Percentiles rank a stretch among this genome's conserved stretches.
phyloP scores from a whole-genome alignment of 1,139 yeast genomes.

The Taphrina pruni region DNA sequence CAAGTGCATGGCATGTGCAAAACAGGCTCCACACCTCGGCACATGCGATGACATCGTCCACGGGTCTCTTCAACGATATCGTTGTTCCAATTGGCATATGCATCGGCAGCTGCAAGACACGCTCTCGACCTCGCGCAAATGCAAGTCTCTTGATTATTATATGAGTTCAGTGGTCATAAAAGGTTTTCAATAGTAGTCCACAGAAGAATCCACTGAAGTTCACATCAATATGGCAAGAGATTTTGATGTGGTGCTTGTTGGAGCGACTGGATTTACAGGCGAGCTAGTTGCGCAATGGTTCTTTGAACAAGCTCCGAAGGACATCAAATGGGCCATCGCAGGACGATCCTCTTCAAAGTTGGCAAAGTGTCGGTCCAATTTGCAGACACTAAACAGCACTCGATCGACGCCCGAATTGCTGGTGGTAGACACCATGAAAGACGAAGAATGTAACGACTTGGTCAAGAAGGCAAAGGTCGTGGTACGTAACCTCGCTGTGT shows the following conservation, averaged over 20 bases:
- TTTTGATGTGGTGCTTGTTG: slow-evolving; percentile 19
- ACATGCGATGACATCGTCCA: no score
- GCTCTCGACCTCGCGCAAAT: no score
- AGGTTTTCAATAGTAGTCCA: no score
- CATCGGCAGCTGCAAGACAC: no score
- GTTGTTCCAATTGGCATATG: no score
- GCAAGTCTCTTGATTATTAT: no score
- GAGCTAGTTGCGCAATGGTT: slow-evolving; percentile 18
- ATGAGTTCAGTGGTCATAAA: no score
- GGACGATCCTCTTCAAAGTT: slow-evolving; percentile 20
- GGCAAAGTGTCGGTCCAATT: background rate
- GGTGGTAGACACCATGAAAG: slow-evolving; percentile 16
- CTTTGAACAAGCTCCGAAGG: slow-evolving; percentile 1
- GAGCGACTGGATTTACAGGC: slow-evolving; percentile 31
- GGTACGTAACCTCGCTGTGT: background rate
- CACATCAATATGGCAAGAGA: background rate
- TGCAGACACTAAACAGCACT: background rate
- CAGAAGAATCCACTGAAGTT: background rate
- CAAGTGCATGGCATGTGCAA: background rate
- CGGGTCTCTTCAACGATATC: no score
- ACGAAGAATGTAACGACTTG: background rate
- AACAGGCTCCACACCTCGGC: no score
- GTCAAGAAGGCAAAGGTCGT: slow-evolving; percentile 20
- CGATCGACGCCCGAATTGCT: slow-evolving; percentile 8
- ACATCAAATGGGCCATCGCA: slow-evolving; percentile 26